These are phyloP conservation scores for Monilinia fructigena DNA, from an alignment of 2,329 filamentous ascomycete species.

Conservation along the genomic window DNA sequence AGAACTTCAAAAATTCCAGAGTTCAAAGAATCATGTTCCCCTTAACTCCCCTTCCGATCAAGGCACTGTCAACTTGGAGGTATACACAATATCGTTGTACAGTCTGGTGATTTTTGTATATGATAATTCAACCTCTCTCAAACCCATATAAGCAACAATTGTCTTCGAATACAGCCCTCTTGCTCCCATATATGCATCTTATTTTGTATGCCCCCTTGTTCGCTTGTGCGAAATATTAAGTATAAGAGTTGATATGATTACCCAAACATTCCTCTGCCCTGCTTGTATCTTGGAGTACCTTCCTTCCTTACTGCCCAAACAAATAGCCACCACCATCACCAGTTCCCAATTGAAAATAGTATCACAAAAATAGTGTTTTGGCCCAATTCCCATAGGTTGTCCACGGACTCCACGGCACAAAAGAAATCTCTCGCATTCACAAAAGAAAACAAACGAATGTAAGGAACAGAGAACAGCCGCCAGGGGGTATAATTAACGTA, in stretches of 20 bases:
- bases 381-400: conserved; percentile 13
- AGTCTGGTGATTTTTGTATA: conserved; percentile 27
- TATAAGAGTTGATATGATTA: conserved; percentile 8
- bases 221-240: conserved; percentile 12
- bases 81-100: conserved; percentile 25
- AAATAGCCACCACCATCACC: conserved; percentile 19
- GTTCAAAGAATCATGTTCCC: conserved; percentile 1
- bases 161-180: conserved; percentile 11
- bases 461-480: conserved; percentile 21
- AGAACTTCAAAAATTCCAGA: not conserved
- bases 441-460: conserved; percentile 23
- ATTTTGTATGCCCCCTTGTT: conserved; percentile 5
- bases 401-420: conserved; percentile 10
- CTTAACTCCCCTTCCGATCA: conserved; percentile 9
- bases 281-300: not conserved
- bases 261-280: not conserved
- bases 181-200: not conserved
- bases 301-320: not conserved
- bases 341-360: conserved; percentile 18
- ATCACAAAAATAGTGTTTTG: conserved; percentile 20
- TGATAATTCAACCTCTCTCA: conserved; percentile 1
- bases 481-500: conserved; percentile 21
- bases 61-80: not conserved
- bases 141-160: conserved; percentile 13
- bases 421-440: conserved; percentile 3